phyloP scores from a whole-genome alignment of 176 grass and related monocot species.

The maize (Zea mays) region DNA sequence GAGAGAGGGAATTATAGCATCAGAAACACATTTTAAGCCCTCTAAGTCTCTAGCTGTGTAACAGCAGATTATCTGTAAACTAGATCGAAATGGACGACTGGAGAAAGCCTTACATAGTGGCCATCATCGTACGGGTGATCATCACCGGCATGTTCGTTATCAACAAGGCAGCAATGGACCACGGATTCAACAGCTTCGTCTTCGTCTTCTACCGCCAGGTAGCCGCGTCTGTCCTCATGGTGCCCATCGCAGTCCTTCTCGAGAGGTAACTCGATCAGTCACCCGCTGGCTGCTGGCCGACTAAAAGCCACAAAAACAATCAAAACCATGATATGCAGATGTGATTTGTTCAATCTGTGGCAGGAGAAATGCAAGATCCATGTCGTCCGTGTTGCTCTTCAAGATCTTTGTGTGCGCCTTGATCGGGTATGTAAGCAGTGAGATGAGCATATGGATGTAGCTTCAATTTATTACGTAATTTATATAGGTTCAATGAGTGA shows the following conservation, averaged over 20 bases:
- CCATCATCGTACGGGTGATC: background rate
- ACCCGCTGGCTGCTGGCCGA: background rate
- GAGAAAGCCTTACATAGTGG: background rate
- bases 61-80: background rate
- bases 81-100: background rate
- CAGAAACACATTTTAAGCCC: background rate
- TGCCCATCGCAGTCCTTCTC: background rate
- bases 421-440: too few species aligned
- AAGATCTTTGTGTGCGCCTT: background rate
- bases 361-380: slow-evolving; percentile 1
- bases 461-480: background rate
- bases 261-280: background rate
- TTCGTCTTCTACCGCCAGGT: background rate
- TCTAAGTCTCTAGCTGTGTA: background rate
- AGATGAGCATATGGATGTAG: too few species aligned
- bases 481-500: background rate
- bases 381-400: background rate
- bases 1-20: too few species aligned
- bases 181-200: background rate
- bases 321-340: too few species aligned
- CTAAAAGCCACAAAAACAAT: too few species aligned
- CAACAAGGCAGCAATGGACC: background rate
- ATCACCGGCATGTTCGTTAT: background rate
- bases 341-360: background rate
- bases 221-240: background rate